Evolutionary conservation across 495 filamentous ascomycete species (phyloP).

Genomic region (Apiosordaria backusii): DNA sequence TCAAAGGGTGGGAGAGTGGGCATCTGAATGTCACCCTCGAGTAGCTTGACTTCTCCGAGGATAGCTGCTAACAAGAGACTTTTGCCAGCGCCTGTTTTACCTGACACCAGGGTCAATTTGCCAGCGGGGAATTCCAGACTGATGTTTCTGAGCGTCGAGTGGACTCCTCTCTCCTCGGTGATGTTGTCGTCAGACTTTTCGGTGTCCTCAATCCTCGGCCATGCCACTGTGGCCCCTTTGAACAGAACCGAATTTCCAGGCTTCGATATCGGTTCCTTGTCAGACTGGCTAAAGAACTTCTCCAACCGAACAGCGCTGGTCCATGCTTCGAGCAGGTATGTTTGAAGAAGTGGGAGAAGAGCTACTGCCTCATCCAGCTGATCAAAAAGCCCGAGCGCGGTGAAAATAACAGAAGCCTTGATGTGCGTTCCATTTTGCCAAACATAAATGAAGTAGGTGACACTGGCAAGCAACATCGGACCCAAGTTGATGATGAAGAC

Average conservation of each 20-base stretch:
- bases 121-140: constrained; percentile 55
- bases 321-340: constrained; percentile 29
- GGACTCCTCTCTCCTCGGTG: constrained; percentile 19
- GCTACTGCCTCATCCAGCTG: constrained; percentile 29
- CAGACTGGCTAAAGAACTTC: constrained; percentile 26
- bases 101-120: constrained; percentile 57
- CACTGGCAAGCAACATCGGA: constrained; percentile 61
- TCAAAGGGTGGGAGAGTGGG: constrained; percentile 35
- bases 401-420: constrained; percentile 30
- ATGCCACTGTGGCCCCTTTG: constrained; percentile 29
- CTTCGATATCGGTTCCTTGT: constrained; percentile 21
- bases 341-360: constrained; percentile 22
- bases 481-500: constrained; percentile 57
- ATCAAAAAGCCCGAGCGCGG: constrained; percentile 30
- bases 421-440: constrained; percentile 24
- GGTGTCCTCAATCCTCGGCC: constrained; percentile 24
- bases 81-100: constrained; percentile 57
- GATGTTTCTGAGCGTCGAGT: constrained; percentile 45
- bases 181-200: constrained; percentile 19
- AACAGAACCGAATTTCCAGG: constrained; percentile 21
- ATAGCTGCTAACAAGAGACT: constrained; percentile 55
- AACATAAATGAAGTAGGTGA: constrained; percentile 59
- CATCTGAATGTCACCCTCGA: constrained; percentile 42
- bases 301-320: constrained; percentile 28
- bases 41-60: constrained; percentile 52